Evolutionary conservation across 305 asterid species (phyloP).

Genomic region (Nicotiana rustica): DNA sequence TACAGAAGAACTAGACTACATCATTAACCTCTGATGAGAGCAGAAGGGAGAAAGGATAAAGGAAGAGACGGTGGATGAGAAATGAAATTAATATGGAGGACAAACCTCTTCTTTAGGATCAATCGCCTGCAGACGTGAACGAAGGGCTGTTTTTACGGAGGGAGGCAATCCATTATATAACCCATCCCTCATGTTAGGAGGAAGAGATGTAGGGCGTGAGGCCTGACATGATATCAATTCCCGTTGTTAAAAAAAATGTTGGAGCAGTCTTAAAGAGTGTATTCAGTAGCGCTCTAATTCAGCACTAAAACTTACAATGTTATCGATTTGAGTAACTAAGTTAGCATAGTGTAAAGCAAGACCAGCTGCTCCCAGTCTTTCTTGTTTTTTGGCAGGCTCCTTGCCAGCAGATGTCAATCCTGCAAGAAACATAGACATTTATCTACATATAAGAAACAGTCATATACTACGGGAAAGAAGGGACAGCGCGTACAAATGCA

Average conservation of each 20-base stretch:
- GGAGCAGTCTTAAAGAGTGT: background rate
- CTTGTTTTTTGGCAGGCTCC: conserved; percentile 60
- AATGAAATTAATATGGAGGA: conserved; percentile 10
- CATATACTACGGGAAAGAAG: background rate
- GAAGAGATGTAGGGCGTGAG: conserved; percentile 94
- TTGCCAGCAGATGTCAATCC: conserved; percentile 59
- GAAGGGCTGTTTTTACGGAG: conserved; percentile 71
- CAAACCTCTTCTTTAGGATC: conserved; percentile 74
- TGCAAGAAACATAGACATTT: conserved; percentile 37
- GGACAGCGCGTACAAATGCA: background rate
- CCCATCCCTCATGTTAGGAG: conserved; percentile 92
- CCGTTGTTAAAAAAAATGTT: conserved; percentile 27
- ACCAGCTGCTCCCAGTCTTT: conserved; percentile 90
- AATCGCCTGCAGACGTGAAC: conserved; percentile 65
- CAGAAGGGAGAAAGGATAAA: background rate
- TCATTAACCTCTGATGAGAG: conserved; percentile 10
- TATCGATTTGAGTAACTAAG: conserved; percentile 90
- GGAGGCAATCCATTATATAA: conserved; percentile 92
- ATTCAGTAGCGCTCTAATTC: background rate
- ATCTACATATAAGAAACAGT: background rate
- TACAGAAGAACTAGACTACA: background rate
- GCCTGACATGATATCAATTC: conserved; percentile 61
- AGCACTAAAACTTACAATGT: conserved; percentile 65
- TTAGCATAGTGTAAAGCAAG: conserved; percentile 97
- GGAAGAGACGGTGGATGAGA: conserved; percentile 18